Percentiles rank a stretch among this genome's conserved stretches.
These are phyloP conservation scores for Fusarium poae DNA, from an alignment of 2,329 filamentous ascomycete species.

Conservation along the genomic window DNA sequence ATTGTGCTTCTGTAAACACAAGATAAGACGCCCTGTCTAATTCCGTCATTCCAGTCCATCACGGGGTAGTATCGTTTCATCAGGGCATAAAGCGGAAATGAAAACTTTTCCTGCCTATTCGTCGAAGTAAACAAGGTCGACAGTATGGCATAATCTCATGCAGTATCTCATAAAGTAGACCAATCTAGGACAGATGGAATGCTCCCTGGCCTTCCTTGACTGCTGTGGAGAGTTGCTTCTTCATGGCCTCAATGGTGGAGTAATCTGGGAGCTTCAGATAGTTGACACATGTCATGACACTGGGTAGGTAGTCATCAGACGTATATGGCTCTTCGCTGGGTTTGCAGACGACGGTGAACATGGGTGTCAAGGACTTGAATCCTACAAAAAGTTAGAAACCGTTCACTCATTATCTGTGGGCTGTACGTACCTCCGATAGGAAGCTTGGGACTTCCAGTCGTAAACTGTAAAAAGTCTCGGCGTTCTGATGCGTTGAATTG, in stretches of 20 bases:
- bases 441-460: slow-evolving; percentile 96
- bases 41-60: slow-evolving; percentile 44
- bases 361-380: slow-evolving; percentile 95
- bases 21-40: slow-evolving; percentile 44
- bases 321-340: slow-evolving; percentile 95
- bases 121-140: slow-evolving; percentile 24
- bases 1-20: slow-evolving; percentile 36
- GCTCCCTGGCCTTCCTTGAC: slow-evolving; percentile 97
- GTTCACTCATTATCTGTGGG: slow-evolving; percentile 5
- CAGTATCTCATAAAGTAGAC: slow-evolving; percentile 6
- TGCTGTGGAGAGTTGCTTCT: slow-evolving; percentile 82
- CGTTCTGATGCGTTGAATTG: slow-evolving; percentile 80
- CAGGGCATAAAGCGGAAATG: slow-evolving; percentile 41
- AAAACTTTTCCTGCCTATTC: slow-evolving; percentile 38
- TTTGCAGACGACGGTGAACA: slow-evolving; percentile 99
- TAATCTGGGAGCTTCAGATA: slow-evolving; percentile 99
- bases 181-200: slow-evolving; percentile 86
- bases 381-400: slow-evolving; percentile 64
- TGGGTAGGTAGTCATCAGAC: slow-evolving; percentile 97
- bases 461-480: slow-evolving; percentile 96
- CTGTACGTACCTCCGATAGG: slow-evolving; percentile 88
- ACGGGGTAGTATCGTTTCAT: slow-evolving; percentile 44
- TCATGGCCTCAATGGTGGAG: slow-evolving; percentile 80
- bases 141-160: slow-evolving; percentile 11
- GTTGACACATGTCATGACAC: slow-evolving; percentile 99